A percentile compares a stretch with the other conserved stretches of the same genome.
phyloP scores from a whole-genome alignment of 805 yeast genomes.

The Hemisphaericaspora nanyangensis region DNA sequence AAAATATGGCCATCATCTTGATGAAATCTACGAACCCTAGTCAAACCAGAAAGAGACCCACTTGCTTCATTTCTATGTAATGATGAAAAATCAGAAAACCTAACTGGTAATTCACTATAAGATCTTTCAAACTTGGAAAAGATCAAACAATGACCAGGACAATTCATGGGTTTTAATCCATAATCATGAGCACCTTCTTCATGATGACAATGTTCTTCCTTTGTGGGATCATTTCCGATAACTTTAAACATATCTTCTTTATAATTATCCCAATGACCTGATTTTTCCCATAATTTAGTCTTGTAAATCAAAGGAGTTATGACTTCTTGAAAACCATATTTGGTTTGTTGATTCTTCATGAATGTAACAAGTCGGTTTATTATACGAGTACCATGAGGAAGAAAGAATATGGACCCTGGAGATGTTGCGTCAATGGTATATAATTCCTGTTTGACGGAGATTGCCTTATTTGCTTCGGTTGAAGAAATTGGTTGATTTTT shows the following conservation, averaged over 20 bases:
- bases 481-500: slow-evolving; percentile 18
- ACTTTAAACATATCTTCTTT: slow-evolving; percentile 93
- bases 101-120: slow-evolving; percentile 79
- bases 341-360: slow-evolving; percentile 80
- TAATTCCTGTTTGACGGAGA: slow-evolving; percentile 67
- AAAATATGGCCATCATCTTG: slow-evolving; percentile 98
- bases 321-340: slow-evolving; percentile 86
- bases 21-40: slow-evolving; percentile 91
- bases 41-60: slow-evolving; percentile 89
- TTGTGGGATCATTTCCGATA: slow-evolving; percentile 47
- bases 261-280: slow-evolving; percentile 96
- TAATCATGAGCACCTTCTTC: slow-evolving; percentile 38
- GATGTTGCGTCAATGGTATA: slow-evolving; percentile 77
- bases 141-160: slow-evolving; percentile 91
- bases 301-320: slow-evolving; percentile 87
- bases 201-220: slow-evolving; percentile 18
- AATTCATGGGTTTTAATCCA: slow-evolving; percentile 92
- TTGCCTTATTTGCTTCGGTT: slow-evolving; percentile 36
- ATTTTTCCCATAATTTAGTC: slow-evolving; percentile 77
- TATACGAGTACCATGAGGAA: slow-evolving; percentile 88
- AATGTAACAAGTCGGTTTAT: slow-evolving; percentile 75
- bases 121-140: slow-evolving; percentile 74
- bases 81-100: slow-evolving; percentile 86
- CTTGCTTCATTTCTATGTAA: slow-evolving; percentile 92
- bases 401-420: slow-evolving; percentile 89